Evolutionary conservation across 2,329 filamentous ascomycete genomes (phyloP).

Genomic region (Zymoseptoria tritici): DNA sequence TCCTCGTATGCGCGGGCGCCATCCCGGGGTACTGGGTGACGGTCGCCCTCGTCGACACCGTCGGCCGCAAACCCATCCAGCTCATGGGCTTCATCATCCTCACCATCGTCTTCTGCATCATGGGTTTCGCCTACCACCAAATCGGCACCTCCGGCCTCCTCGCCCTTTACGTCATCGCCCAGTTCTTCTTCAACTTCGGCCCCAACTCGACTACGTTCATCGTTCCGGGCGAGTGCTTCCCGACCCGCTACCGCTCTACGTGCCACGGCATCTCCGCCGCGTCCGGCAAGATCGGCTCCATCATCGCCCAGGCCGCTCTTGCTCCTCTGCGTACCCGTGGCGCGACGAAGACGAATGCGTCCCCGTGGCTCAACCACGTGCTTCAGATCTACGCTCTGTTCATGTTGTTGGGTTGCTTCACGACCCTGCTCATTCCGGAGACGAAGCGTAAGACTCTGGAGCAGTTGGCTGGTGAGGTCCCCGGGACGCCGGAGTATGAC

Average conservation of each 20-base stretch:
- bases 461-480: constrained; percentile 59
- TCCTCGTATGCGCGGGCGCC: constrained; percentile 69
- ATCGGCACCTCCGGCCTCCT: constrained; percentile 38
- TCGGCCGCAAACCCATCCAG: constrained; percentile 74
- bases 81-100: constrained; percentile 46
- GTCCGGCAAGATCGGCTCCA: constrained; percentile 43
- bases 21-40: constrained; percentile 80
- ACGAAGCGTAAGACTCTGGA: constrained; percentile 66
- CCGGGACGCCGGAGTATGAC: constrained; percentile 48
- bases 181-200: constrained; percentile 50
- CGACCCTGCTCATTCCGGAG: constrained; percentile 67
- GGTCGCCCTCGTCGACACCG: constrained; percentile 63
- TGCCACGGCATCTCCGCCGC: constrained; percentile 45
- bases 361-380: constrained; percentile 63
- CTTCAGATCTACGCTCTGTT: constrained; percentile 74
- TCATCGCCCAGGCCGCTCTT: constrained; percentile 44
- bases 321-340: constrained; percentile 49
- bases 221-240: constrained; percentile 46
- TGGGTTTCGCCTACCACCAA: constrained; percentile 42
- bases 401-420: constrained; percentile 65
- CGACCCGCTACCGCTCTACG: constrained; percentile 42
- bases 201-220: constrained; percentile 48
- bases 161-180: constrained; percentile 40
- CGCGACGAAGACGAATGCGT: constrained; percentile 43
- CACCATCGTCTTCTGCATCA: constrained; percentile 43